These are phyloP conservation scores for Jatropha curcas DNA, from an alignment of 345 rosid species.

Conservation along the genomic window DNA sequence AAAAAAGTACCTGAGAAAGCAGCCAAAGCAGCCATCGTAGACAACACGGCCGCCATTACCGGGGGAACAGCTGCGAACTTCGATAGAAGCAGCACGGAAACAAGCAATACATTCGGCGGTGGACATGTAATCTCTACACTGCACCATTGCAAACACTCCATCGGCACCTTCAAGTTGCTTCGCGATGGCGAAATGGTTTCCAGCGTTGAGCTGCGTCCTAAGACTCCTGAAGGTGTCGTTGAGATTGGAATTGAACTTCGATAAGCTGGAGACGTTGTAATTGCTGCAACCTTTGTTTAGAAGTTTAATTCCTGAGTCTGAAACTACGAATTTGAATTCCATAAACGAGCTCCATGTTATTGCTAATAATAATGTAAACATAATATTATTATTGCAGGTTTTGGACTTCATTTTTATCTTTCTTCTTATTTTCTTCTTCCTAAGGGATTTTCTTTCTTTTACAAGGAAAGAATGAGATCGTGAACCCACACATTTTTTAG, in stretches of 20 bases:
- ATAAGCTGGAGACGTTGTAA: slow-evolving; percentile 30
- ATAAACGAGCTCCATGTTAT: background rate
- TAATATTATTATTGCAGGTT: no score
- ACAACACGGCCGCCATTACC: no score
- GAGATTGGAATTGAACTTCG: slow-evolving; percentile 35
- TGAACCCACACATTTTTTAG: no score
- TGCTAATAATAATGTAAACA: background rate
- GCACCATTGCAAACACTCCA: slow-evolving; percentile 37
- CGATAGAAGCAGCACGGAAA: no score
- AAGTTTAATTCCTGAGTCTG: slow-evolving; percentile 24
- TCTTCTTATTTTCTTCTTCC: no score
- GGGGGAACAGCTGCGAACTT: no score
- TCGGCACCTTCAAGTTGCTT: slow-evolving; percentile 22
- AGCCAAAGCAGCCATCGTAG: no score
- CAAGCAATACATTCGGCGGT: slow-evolving; percentile 36
- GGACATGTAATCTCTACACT: slow-evolving; percentile 48
- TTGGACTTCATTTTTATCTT: background rate
- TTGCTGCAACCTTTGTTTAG: slow-evolving; percentile 43
- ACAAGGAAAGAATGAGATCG: no score
- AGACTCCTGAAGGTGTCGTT: slow-evolving; percentile 28
- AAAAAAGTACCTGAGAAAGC: no score
- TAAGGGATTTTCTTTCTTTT: no score
- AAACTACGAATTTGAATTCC: background rate
- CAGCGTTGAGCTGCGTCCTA: slow-evolving; percentile 15
- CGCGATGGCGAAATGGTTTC: slow-evolving; percentile 31